Conservation (phyloP, 2,329 filamentous ascomycete species). For the Coniella lustricola region DNA sequence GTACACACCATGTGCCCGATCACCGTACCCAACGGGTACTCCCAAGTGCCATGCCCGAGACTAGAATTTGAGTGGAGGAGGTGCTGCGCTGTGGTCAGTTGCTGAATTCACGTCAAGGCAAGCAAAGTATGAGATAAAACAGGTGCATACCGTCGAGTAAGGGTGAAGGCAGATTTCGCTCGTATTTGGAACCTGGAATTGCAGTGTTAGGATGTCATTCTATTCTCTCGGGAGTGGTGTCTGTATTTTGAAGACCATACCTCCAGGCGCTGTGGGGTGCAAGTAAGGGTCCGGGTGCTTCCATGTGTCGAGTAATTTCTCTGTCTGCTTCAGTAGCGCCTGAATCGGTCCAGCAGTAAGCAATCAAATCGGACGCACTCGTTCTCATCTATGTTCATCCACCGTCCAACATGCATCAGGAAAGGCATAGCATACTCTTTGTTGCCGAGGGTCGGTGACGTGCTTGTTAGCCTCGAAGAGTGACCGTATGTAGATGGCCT, state of each 20-base stretch:
- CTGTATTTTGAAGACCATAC: slow-evolving; percentile 43
- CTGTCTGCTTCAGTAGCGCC: slow-evolving; percentile 80
- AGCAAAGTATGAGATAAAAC: neutral
- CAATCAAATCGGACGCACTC: slow-evolving; percentile 13
- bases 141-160: slow-evolving; percentile 68
- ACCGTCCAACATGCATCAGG: too few species aligned
- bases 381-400: neutral
- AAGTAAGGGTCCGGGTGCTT: slow-evolving; percentile 95
- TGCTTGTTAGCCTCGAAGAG: slow-evolving; percentile 91
- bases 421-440: slow-evolving; percentile 55
- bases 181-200: slow-evolving; percentile 78
- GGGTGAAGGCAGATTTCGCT: slow-evolving; percentile 80
- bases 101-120: neutral
- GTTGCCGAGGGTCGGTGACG: slow-evolving; percentile 75
- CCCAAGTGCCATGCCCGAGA: slow-evolving; percentile 9
- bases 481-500: slow-evolving; percentile 90
- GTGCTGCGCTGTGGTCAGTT: slow-evolving; percentile 31
- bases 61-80: slow-evolving; percentile 43
- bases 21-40: slow-evolving; percentile 28
- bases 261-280: slow-evolving; percentile 86
- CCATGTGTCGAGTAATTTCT: slow-evolving; percentile 83
- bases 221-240: neutral
- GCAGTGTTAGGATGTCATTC: slow-evolving; percentile 1
- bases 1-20: neutral
- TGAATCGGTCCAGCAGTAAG: slow-evolving; percentile 30